phyloP scores from a whole-genome alignment of 2,329 filamentous ascomycete genomes.

The Ascochyta koolunga region DNA sequence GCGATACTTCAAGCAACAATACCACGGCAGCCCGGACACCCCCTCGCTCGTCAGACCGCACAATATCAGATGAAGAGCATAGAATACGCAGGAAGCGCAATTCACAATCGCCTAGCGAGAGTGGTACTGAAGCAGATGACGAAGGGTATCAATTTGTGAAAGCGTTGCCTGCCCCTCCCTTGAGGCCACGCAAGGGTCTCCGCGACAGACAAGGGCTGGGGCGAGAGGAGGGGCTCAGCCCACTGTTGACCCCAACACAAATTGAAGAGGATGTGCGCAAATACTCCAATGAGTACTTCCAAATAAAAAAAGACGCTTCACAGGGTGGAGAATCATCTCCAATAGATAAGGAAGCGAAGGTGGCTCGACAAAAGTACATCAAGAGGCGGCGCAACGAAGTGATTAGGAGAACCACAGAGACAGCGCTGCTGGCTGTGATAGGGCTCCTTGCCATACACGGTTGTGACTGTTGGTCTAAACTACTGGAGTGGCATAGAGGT shows the following conservation, averaged over 20 bases:
- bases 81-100: constrained; percentile 35
- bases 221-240: constrained; percentile 43
- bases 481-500: constrained; percentile 51
- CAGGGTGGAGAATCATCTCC: constrained; percentile 24
- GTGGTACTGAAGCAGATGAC: constrained; percentile 93
- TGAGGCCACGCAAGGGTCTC: constrained; percentile 77
- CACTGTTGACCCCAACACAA: constrained; percentile 55
- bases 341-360: constrained; percentile 46
- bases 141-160: constrained; percentile 79
- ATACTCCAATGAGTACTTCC: constrained; percentile 48
- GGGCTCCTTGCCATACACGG: constrained; percentile 54
- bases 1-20: constrained; percentile 26
- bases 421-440: constrained; percentile 60
- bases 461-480: constrained; percentile 41
- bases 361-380: constrained; percentile 69
- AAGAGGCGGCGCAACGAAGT: constrained; percentile 91
- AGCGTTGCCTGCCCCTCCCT: constrained; percentile 79
- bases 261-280: constrained; percentile 55
- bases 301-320: constrained; percentile 24
- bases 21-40: constrained; percentile 22
- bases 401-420: constrained; percentile 67
- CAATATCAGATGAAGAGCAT: constrained; percentile 35
- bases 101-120: constrained; percentile 70
- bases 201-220: constrained; percentile 57
- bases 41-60: constrained; percentile 22